Base-by-base conservation (phyloP, 2,329 filamentous ascomycete genomes). In the Zarea fungicola region DNA sequence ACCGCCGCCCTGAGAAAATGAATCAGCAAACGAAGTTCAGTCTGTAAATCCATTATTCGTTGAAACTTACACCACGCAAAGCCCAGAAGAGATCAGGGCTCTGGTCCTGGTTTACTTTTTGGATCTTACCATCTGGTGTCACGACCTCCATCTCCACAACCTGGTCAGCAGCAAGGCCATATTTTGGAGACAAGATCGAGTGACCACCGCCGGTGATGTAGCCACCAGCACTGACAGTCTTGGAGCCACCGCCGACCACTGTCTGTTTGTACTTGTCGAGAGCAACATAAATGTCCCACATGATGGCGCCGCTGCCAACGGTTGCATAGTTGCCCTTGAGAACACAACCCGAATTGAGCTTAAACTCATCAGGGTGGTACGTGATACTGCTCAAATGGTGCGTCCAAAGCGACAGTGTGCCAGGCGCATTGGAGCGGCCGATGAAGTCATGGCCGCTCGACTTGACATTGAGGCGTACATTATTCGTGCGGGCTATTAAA, bases 31-130 rank as follows among this genome's bases (percentile, higher is more conserved):
- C n/a, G n/a, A n/a, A n/a, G n/a, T n/a, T n/a, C n/a, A n/a, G n/a
- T n/a, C n/a, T n/a, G n/a, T n/a, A n/a, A n/a, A n/a, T n/a, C 50
- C 13, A 8, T 28, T 9, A 8, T 37, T 4, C 0, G 5, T 3
- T 36, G 5, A 8, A 1, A 67, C 71, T 62, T 62, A 79, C 73
- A 8, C 81, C 80, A 50, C 76, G 65, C 53, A 84, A 68, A 0
- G 82, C 82, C 82, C 81, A 86, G 60, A 83, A 85, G 1, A 86
- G 62, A 47, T 85, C 80, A 0, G 64, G 50, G 48, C 84, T 71
- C 32, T 76, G 66, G 10, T 73, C 70, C 32, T 76, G 74, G 41
- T 77, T 81, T 1, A 75, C 71, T 0, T 65, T 71, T 2, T 82
- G 35, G 6, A 77, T 66, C 6, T 73, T 59, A 0, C 81, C 80